Evolutionary conservation across 2,329 filamentous ascomycete genomes (phyloP), one percentile per base, ranked within the genome.

Genomic region (Myotisia sp.): DNA sequence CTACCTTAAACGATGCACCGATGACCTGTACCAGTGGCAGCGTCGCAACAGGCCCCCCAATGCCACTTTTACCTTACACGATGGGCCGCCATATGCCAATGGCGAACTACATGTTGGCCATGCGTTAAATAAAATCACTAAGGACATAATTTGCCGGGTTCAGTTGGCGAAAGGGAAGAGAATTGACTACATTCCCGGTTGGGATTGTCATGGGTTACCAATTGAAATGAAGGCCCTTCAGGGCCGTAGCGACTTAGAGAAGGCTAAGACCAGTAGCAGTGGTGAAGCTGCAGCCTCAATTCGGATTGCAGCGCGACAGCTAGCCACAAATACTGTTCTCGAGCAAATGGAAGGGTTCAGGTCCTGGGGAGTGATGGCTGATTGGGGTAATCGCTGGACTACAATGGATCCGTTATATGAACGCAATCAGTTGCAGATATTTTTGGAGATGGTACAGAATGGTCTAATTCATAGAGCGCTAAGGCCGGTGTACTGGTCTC

Each of bases 61-160:
- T 22, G 30, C 36, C 9, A 65, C 68, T 0, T 98, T 95, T 44
- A 64, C 85, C 2, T 66, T 98, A 6, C 90, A 95, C 52, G 90
- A 98, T 74, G 90, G 90, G 0, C 90, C 90, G 0, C 90, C 90
- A 0, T 98, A 95, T 55, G 90, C 90, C 43, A 98, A 98, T 60
- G 90, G 90, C 9, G 71, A 70, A 28, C 70, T 98, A 6, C 90
- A 98, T 51, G 75, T 92, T 40, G 90, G 90, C 2, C 90, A 98
- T 64, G 85, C 90, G 22, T 64, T 98, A 52, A 98, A 98, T 60
- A 98, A 98, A 62, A 79, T 95, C 46, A 67, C 93, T 39, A 98
- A 98, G 64, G 90, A 98, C 58, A 81, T 95, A 49, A 82, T 92
- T 41, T 68, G 85, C 46, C 74, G 90, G 26, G 75, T 79, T 41